These are phyloP conservation scores for Auriscalpium vulgare DNA, from an alignment of 768 basidiomycete genomes.

Conservation along the genomic window DNA sequence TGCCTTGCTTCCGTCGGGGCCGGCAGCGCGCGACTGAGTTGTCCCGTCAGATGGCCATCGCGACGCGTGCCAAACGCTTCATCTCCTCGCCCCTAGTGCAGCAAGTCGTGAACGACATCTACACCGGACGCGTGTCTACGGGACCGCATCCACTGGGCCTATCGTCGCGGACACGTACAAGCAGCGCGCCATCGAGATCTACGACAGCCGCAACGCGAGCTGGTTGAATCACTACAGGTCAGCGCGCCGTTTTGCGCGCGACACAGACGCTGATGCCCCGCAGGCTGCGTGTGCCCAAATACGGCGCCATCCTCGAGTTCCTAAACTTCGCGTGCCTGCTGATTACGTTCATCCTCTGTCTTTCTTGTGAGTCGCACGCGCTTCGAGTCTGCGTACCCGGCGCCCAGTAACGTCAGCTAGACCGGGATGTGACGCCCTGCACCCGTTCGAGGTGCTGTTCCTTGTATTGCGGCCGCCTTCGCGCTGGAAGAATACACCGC, in stretches of 20 bases:
- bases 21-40: background rate
- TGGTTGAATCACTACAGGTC: slow-evolving; percentile 85
- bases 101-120: slow-evolving; percentile 81
- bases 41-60: slow-evolving; percentile 72
- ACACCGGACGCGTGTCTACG: slow-evolving; percentile 69
- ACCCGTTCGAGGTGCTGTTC: slow-evolving; percentile 63
- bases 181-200: slow-evolving; percentile 62
- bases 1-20: slow-evolving; percentile 1
- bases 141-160: slow-evolving; percentile 50
- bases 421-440: slow-evolving; percentile 43
- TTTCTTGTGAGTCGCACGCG: slow-evolving; percentile 49
- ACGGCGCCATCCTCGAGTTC: slow-evolving; percentile 71
- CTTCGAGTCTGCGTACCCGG: slow-evolving; percentile 1
- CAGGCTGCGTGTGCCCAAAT: slow-evolving; percentile 77
- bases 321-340: slow-evolving; percentile 65
- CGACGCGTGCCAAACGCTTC: slow-evolving; percentile 78
- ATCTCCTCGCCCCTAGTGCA: slow-evolving; percentile 79
- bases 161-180: slow-evolving; percentile 91
- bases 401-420: slow-evolving; percentile 27
- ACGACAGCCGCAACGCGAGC: slow-evolving; percentile 56
- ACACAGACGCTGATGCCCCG: background rate
- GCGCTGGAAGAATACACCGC: slow-evolving; percentile 83
- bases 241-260: background rate
- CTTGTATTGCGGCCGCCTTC: slow-evolving; percentile 69
- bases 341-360: slow-evolving; percentile 62